Conservation (phyloP, 805 yeast species). For the Yamadazyma insecticola region DNA sequence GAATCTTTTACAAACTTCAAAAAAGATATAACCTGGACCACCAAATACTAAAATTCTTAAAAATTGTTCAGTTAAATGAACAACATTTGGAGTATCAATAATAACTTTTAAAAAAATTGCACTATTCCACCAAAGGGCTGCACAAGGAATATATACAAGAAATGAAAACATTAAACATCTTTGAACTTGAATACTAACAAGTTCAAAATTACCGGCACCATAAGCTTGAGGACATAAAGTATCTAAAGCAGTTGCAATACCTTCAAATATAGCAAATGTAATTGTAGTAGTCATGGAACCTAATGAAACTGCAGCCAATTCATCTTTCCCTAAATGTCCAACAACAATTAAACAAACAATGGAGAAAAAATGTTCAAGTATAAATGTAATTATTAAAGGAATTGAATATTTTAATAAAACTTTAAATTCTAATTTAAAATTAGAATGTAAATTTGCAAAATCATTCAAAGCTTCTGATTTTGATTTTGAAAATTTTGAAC, state of each 20-base stretch:
- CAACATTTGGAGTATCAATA: slow-evolving; percentile 30
- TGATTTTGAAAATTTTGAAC: slow-evolving; percentile 3
- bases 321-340: slow-evolving; percentile 41
- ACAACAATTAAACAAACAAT: slow-evolving; percentile 40
- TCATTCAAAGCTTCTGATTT: slow-evolving; percentile 18
- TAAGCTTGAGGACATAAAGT: slow-evolving; percentile 44
- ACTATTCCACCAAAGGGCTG: slow-evolving; percentile 37
- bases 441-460: slow-evolving; percentile 27
- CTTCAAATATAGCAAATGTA: slow-evolving; percentile 42
- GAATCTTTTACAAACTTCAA: slow-evolving; percentile 38
- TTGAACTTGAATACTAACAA: slow-evolving; percentile 35
- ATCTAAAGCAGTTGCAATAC: slow-evolving; percentile 43
- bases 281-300: slow-evolving; percentile 43
- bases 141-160: slow-evolving; percentile 35
- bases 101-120: slow-evolving; percentile 21
- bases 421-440: slow-evolving; percentile 19
- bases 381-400: slow-evolving; percentile 39
- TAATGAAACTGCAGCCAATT: slow-evolving; percentile 42
- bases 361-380: slow-evolving; percentile 40
- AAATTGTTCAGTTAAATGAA: slow-evolving; percentile 29
- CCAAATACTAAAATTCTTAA: slow-evolving; percentile 33
- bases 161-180: slow-evolving; percentile 32
- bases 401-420: slow-evolving; percentile 28
- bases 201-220: slow-evolving; percentile 38
- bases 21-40: slow-evolving; percentile 41